Evolutionary conservation across 352 stramenopile genomes (phyloP).

Genomic region (Phytophthora crassamura): DNA sequence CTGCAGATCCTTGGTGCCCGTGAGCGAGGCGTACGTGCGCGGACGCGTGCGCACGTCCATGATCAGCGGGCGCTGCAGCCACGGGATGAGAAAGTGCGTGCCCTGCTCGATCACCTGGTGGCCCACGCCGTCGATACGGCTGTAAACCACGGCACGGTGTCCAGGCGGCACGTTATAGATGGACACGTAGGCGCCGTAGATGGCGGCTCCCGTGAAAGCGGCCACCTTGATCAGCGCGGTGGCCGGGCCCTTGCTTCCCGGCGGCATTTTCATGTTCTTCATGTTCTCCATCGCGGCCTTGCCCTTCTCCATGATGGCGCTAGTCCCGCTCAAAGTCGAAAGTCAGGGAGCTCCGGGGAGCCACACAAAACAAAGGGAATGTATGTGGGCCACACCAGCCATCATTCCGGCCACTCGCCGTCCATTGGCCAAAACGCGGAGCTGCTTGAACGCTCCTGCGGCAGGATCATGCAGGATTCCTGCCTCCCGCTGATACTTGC

Average conservation of each 20-base stretch:
- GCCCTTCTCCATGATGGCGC: constrained; percentile 76
- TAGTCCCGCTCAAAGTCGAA: constrained; percentile 34
- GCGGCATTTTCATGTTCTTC: constrained; percentile 90
- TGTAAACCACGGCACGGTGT: constrained; percentile 92
- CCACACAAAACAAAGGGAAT: constrained; percentile 13
- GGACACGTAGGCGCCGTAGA: constrained; percentile 83
- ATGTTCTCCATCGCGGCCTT: constrained; percentile 90
- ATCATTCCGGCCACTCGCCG: too few relatives aligned
- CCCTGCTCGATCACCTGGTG: constrained; percentile 90
- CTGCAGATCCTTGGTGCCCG: constrained; percentile 97
- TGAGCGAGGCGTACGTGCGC: constrained; percentile 93
- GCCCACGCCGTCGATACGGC: constrained; percentile 86
- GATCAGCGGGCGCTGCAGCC: constrained; percentile 97
- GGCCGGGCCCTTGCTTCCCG: constrained; percentile 61
- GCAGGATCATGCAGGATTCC: too few relatives aligned
- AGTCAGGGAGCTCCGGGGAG: constrained; percentile 6
- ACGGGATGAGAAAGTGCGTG: constrained; percentile 98
- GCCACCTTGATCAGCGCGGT: constrained; percentile 70
- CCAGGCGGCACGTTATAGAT: constrained; percentile 91
- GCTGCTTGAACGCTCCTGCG: too few relatives aligned
- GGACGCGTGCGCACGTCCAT: constrained; percentile 95
- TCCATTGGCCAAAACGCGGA: too few relatives aligned
- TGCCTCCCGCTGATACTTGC: too few relatives aligned
- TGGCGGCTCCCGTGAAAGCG: constrained; percentile 62
- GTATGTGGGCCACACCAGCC: not conserved